Base-by-base conservation (phyloP, 2,329 filamentous ascomycete species). In the Uncinocarpus reesii region DNA sequence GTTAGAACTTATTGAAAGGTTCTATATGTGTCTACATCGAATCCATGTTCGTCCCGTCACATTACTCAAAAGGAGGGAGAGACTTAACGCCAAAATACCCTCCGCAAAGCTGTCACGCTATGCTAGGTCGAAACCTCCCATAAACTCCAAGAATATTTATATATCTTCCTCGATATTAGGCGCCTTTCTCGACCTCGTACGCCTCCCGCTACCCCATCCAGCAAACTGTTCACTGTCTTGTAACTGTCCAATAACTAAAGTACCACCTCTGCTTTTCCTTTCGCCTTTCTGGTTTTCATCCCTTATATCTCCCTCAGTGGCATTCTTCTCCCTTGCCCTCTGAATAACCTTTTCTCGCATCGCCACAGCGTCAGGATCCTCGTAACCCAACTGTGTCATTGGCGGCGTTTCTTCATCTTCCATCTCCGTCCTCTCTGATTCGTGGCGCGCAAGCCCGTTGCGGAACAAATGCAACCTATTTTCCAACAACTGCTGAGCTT, bases 281-380 rank as follows among this genome's bases (percentile, higher is more conserved):
- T 45, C 41, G 36, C 35, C 29, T 23, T 35, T 29, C 26, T 40
- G 23, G 8, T 2, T 36, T 18, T 44, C 31, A 21, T 40, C 38
- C 11, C 24, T 13, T 15, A 3, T 7, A 24, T 20, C 10, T 37
- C 32, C 34, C 13, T 11, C 32, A 10, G 13, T 18, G 13, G 70
- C 50, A 56, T 71, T 52, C 58, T 73, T 26, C 57, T 76, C 57
- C 59, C 71, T 53, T 0, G 62, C 62, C 45, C 62, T 52, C 3
- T 72, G 71, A 53, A 75, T 71, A 23, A 72, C 73, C 31, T 72
- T 74, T 28, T 77, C 75, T n/a, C 74, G 73, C 57, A 77, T 76
- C 47, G 72, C 72, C 10, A 72, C 69, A 2, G 75, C 75, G 38
- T 79, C 69, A 1, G 68, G 63, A 51, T 72, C 70, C 49, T 73